Percentiles rank a stretch among this genome's conserved stretches.
These are phyloP conservation scores for Russula sp. DNA, from an alignment of 768 basidiomycete species.

Conservation along the genomic window DNA sequence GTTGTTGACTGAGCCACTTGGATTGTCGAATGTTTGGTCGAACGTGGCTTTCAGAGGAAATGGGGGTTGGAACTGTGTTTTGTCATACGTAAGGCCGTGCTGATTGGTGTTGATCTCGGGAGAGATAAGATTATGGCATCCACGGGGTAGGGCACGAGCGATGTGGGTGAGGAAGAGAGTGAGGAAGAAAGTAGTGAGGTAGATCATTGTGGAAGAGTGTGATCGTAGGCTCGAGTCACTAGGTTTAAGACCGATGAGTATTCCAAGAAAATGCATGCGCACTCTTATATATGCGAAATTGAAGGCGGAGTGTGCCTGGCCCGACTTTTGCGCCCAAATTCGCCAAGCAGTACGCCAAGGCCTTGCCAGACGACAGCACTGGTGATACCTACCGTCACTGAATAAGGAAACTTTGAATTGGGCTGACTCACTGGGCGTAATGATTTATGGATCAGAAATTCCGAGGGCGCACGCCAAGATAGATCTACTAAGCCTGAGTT, in stretches of 20 bases:
- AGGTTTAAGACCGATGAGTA: background rate
- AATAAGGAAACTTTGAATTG: no score
- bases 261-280: background rate
- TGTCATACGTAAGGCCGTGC: no score
- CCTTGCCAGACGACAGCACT: no score
- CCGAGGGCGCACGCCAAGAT: no score
- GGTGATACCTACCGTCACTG: no score
- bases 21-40: conserved; percentile 52
- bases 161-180: conserved; percentile 8
- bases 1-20: conserved; percentile 39
- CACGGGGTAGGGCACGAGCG: conserved; percentile 8
- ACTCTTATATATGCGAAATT: conserved; percentile 5
- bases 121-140: background rate
- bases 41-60: conserved; percentile 33
- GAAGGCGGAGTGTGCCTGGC: background rate
- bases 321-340: background rate
- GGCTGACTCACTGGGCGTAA: no score
- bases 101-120: background rate
- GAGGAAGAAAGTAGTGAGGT: background rate
- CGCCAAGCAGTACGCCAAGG: no score
- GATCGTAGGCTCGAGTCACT: background rate
- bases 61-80: no score
- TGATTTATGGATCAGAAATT: no score
- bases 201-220: background rate
- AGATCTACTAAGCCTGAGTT: no score